These are phyloP conservation scores for Cladophialophora chaetospira DNA, from an alignment of 2,329 filamentous ascomycete species.

Conservation along the genomic window DNA sequence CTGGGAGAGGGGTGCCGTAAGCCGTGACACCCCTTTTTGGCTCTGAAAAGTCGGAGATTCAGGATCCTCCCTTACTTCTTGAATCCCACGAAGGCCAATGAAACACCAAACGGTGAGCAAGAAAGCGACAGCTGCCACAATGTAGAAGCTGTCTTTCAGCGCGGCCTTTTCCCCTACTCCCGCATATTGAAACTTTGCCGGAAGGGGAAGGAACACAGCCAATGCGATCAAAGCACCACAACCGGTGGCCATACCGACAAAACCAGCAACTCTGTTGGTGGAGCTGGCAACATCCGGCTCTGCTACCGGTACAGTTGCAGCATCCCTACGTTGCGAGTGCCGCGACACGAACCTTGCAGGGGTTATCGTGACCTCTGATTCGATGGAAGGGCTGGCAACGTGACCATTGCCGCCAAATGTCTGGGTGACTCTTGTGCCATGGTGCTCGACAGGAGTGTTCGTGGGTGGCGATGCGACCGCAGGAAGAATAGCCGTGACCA, in stretches of 20 bases:
- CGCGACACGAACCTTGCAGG: constrained; percentile 48
- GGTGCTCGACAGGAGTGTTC: constrained; percentile 30
- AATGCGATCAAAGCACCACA: constrained; percentile 87
- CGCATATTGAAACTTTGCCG: constrained; percentile 72
- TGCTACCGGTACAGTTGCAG: constrained; percentile 20
- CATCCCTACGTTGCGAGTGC: constrained; percentile 15
- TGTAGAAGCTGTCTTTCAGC: constrained; percentile 82
- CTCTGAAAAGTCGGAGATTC: not conserved
- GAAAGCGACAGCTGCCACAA: constrained; percentile 74
- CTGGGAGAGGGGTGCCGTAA: constrained; percentile 3
- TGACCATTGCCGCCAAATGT: constrained; percentile 38
- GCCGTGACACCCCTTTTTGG: not conserved
- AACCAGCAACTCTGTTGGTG: constrained; percentile 73
- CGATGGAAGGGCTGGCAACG: constrained; percentile 54
- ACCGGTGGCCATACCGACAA: constrained; percentile 90
- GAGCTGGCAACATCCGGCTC: constrained; percentile 36
- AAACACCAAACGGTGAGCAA: constrained; percentile 73
- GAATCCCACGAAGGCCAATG: constrained; percentile 68
- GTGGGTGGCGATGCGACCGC: constrained; percentile 49
- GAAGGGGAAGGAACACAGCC: constrained; percentile 79
- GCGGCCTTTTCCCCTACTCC: constrained; percentile 74
- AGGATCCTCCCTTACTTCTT: constrained; percentile 75
- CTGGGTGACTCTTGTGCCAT: constrained; percentile 4
- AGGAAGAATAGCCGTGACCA: constrained; percentile 95
- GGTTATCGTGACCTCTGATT: constrained; percentile 62